These are phyloP conservation scores for Microbotryum intermedium DNA, from an alignment of 1,284 basidiomycete species.

Conservation along the genomic window DNA sequence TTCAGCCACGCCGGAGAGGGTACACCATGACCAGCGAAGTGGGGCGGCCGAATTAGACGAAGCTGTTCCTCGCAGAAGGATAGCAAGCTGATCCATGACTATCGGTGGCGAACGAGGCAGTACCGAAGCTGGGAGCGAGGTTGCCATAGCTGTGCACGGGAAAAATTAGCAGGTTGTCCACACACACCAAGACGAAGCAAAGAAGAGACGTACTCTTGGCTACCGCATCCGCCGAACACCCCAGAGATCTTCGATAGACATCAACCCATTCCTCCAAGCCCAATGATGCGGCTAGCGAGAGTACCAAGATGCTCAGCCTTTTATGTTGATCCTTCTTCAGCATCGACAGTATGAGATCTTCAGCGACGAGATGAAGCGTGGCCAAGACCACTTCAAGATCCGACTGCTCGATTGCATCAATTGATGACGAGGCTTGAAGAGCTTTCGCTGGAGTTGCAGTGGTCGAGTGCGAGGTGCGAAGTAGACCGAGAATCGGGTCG, in stretches of 20 bases:
- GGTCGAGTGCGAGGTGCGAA: too few relatives aligned
- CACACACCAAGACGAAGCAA: background rate
- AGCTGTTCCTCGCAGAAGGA: too few relatives aligned
- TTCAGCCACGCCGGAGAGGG: background rate
- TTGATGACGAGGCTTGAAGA: too few relatives aligned
- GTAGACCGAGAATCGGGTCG: too few relatives aligned
- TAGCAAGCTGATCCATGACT: too few relatives aligned
- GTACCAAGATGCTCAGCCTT: slow-evolving; percentile 44
- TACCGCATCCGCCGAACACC: background rate
- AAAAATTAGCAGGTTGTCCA: slow-evolving; percentile 3
- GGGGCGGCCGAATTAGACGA: too few relatives aligned
- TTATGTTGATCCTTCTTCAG: slow-evolving; percentile 40
- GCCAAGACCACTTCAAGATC: slow-evolving; percentile 44
- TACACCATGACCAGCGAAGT: background rate
- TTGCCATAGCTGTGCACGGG: slow-evolving; percentile 14
- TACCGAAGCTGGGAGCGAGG: background rate
- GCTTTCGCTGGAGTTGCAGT: too few relatives aligned
- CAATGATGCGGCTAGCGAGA: slow-evolving; percentile 52
- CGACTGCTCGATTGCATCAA: background rate
- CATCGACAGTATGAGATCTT: slow-evolving; percentile 43
- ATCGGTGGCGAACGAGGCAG: too few relatives aligned
- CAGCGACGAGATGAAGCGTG: slow-evolving; percentile 66
- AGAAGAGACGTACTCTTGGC: background rate
- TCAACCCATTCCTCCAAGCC: slow-evolving; percentile 74
- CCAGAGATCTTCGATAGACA: slow-evolving; percentile 55